Base-by-base conservation (phyloP, 208 protist genomes). In the Trypanosoma melophagium region DNA sequence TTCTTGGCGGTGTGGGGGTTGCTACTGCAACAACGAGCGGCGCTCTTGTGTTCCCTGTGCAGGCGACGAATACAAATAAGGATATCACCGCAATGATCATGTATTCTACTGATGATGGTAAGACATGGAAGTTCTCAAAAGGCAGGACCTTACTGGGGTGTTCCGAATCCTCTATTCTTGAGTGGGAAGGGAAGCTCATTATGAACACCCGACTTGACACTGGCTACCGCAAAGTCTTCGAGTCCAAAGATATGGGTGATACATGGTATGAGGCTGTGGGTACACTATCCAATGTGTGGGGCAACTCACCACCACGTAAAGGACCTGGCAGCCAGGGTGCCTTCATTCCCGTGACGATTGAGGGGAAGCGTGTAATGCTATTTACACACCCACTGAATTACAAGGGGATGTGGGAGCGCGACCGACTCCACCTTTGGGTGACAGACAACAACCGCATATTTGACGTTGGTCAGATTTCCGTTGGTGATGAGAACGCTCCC, bases 101-200 rank as follows among this genome's bases (percentile, higher is more conserved):
- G n/a, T n/a, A n/a, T n/a, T n/a, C n/a, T n/a, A n/a, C n/a, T n/a
- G n/a, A n/a, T n/a, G n/a, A n/a, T n/a, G 66, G 66, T 22, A 31
- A 25, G 4, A 55, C 28, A 21, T 62, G 66, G 66, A 13, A 42
- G 2, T 58, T 65, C 9, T 12, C 38, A n/a, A 50, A 35, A 17
- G 50, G 40, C 13, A n/a, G 1, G 0, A 52, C 35, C 38, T 0
- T 5, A 2, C 0, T 21, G 8, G 57, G 31, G 28, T 64, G 51
- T n/a, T 51, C 38, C 14, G 56, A 71, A 16, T 16, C 57, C 5
- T 19, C 31, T 31, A 0, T 64, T 22, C 16, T 58, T 4, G 54
- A 64, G 49, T 64, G 47, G 66, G 47, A 71, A 22, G 66, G 57
- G 47, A 54, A 58, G n/a, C 47, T 71, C 21, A 38, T 63, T 40